Base-by-base conservation (phyloP, 2,329 filamentous ascomycete species). In the Epichloe scottii region DNA sequence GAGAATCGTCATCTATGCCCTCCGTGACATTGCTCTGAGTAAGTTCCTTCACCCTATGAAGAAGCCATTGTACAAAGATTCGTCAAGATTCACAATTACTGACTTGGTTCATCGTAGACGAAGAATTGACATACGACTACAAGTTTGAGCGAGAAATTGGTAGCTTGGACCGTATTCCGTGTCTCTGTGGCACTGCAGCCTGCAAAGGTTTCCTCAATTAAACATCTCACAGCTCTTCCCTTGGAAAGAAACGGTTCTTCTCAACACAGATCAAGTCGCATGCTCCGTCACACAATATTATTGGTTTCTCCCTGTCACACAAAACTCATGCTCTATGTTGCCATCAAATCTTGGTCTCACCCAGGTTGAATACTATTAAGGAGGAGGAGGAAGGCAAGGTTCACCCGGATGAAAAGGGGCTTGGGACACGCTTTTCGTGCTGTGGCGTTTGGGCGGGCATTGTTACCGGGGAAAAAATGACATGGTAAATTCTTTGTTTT, bases 141-240 rank as follows among this genome's bases (percentile, higher is more conserved):
- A 98, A 98, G 70, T 98, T 98, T 68, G 93, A 98, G 73, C 87
- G 93, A 61, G 93, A 98, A 70, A 88, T 94, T 63, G 89, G 89
- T 62, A 94, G 89, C 59, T 81, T 89, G 56, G 93, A 98, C 68
- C 88, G 93, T 57, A 96, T 98, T 61, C 93, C 93, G 48, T 98
- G 93, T 74, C 82, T 98, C 48, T 98, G 93, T 68, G 93, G 93
- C 54, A 96, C 91, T 42, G 82, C 90, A 33, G 89, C 89, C 46
- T 98, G 93, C 75, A 98, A 98, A 76, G 93, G 93, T 56, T 98
- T 97, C 75, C 87, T 98, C 70, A 98, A 98, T 71, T 98, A 77
- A 80, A 34, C 5, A 19, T n/a, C 35, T 33, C 21, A 30, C 15
- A 12, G 10, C 21, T 8, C 21, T 30, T 12, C n/a, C 17, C 34